Conservation (phyloP, 257 asterid genomes). For the Lantana camara region DNA sequence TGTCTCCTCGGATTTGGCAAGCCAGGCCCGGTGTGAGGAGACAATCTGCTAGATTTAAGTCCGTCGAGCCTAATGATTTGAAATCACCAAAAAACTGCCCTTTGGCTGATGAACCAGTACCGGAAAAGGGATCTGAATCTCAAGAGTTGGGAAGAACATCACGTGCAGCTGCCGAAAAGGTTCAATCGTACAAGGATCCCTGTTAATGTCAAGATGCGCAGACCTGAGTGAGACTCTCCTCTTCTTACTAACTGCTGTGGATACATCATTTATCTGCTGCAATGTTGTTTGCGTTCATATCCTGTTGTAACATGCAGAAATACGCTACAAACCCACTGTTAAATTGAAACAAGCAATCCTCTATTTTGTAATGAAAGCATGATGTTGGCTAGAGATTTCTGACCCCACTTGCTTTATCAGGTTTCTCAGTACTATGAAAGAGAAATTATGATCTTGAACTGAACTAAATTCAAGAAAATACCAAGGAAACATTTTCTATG, state of each 20-base stretch:
- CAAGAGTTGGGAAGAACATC: conserved; percentile 38
- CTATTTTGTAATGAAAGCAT: neutral
- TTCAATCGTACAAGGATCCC: conserved; percentile 72
- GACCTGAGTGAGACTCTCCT: conserved; percentile 35
- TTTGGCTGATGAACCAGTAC: too few relatives aligned
- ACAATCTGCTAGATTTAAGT: conserved; percentile 61
- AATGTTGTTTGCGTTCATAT: conserved; percentile 22
- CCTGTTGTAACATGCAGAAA: neutral
- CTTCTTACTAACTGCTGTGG: neutral
- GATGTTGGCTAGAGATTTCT: neutral
- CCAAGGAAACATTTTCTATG: neutral
- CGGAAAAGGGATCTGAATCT: too few relatives aligned
- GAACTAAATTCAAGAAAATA: neutral
- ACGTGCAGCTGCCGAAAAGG: conserved; percentile 65
- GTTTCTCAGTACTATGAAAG: neutral
- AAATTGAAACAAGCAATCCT: neutral
- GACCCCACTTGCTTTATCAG: neutral
- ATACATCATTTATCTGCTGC: too few relatives aligned
- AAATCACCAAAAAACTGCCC: too few relatives aligned
- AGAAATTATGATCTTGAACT: too few relatives aligned
- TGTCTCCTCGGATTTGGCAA: too few relatives aligned
- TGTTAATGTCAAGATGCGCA: conserved; percentile 65
- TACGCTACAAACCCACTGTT: conserved; percentile 14
- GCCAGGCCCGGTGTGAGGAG: conserved; percentile 52
- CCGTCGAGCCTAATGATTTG: conserved; percentile 44